A percentile compares a stretch with the other conserved stretches of the same genome.
Evolutionary conservation across 1,284 basidiomycete genomes (phyloP).

Genomic region (Anthracocystis panici-leucophaei): DNA sequence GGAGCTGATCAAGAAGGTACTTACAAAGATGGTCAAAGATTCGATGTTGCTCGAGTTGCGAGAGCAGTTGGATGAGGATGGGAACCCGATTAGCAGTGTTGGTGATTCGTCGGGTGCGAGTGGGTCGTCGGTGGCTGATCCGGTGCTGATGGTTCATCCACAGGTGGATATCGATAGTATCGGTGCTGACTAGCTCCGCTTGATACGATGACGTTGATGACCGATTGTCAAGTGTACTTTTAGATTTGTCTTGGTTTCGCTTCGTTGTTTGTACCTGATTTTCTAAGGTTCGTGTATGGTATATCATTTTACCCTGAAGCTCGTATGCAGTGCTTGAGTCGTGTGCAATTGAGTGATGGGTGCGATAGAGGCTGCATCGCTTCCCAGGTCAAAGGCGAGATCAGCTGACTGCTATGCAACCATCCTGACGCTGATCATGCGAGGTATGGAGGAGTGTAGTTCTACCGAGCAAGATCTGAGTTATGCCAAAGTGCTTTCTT

Average conservation of each 20-base stretch:
- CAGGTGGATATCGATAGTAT: conserved; percentile 63
- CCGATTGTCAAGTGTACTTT: conserved; percentile 3
- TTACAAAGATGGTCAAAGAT: conserved; percentile 88
- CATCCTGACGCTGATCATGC: too few relatives aligned
- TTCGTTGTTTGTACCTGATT: conserved; percentile 1
- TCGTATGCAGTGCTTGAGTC: background rate
- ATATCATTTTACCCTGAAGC: background rate
- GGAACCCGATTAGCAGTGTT: conserved; percentile 36
- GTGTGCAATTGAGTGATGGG: too few relatives aligned
- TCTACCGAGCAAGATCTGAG: too few relatives aligned
- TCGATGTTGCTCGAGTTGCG: conserved; percentile 66
- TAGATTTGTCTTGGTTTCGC: conserved; percentile 6
- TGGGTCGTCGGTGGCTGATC: conserved; percentile 33
- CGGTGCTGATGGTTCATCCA: conserved; percentile 61
- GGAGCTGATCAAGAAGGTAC: conserved; percentile 87
- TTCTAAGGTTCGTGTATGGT: background rate
- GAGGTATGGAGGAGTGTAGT: too few relatives aligned
- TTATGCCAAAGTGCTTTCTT: too few relatives aligned
- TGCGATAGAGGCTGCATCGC: too few relatives aligned
- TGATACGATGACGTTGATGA: background rate
- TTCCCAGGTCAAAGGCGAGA: too few relatives aligned
- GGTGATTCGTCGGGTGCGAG: conserved; percentile 23
- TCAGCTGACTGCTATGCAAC: too few relatives aligned
- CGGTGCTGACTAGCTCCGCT: conserved; percentile 21
- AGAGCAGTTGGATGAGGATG: conserved; percentile 48